Conservation (phyloP, 306 rosid genomes). For the Carpinus fangiana region DNA sequence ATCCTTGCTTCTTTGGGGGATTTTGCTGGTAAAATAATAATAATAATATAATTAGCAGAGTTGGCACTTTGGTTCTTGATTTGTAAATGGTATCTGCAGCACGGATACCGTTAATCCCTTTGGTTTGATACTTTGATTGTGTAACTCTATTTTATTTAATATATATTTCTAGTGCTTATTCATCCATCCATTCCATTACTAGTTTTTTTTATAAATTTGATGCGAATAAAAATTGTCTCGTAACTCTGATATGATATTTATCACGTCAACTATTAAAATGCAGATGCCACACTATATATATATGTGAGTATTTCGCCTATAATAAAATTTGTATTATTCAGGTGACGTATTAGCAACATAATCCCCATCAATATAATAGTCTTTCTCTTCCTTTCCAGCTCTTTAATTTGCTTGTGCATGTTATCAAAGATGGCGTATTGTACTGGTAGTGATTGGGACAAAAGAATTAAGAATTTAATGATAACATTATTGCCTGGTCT, state of each 20-base stretch:
- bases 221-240: too few relatives aligned
- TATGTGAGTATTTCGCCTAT: too few relatives aligned
- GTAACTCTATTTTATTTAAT: neutral
- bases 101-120: neutral
- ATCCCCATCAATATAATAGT: neutral
- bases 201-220: too few relatives aligned
- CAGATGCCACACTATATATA: too few relatives aligned
- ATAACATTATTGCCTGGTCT: neutral
- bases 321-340: neutral
- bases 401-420: neutral
- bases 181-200: too few relatives aligned
- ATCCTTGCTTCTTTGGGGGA: neutral
- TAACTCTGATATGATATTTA: too few relatives aligned
- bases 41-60: too few relatives aligned
- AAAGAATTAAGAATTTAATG: neutral
- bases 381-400: slow-evolving; percentile 6
- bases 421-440: neutral
- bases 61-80: too few relatives aligned
- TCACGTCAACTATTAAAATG: too few relatives aligned
- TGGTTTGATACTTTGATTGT: neutral
- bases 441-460: too few relatives aligned
- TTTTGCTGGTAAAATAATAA: too few relatives aligned
- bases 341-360: neutral
- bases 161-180: neutral
- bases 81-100: neutral